Percentiles rank a stretch among this genome's conserved stretches.
Evolutionary conservation across 1,284 basidiomycete genomes (phyloP).

Genomic region (Macrocybe sp.): DNA sequence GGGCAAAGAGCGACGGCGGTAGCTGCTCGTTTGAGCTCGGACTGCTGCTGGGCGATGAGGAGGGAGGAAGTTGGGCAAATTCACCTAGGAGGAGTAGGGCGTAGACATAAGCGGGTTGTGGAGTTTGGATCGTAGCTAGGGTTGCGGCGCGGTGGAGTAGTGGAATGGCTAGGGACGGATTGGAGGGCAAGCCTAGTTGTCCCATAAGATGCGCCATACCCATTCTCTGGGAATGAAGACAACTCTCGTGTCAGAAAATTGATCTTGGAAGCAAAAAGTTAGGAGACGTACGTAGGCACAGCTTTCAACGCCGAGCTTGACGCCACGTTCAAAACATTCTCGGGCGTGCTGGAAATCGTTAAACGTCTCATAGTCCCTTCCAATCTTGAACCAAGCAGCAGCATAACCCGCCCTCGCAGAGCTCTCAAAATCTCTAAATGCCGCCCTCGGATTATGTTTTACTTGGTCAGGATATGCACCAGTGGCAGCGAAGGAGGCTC

Average conservation of each 20-base stretch:
- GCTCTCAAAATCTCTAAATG: constrained; percentile 86
- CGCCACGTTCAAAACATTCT: constrained; percentile 82
- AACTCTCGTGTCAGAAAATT: constrained; percentile 4
- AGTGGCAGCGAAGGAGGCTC: constrained; percentile 66
- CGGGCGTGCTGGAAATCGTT: constrained; percentile 66
- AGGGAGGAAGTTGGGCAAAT: constrained; percentile 55
- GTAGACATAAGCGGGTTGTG: constrained; percentile 84
- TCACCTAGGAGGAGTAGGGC: constrained; percentile 83
- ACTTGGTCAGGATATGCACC: constrained; percentile 63
- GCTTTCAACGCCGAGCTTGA: constrained; percentile 64
- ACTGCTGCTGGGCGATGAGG: too few species aligned
- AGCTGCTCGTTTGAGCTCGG: constrained; percentile 20
- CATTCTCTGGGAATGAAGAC: constrained; percentile 52
- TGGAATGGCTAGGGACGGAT: constrained; percentile 57
- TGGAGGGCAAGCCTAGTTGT: constrained; percentile 66
- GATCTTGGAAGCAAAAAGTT: constrained; percentile 1
- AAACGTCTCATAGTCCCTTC: constrained; percentile 87
- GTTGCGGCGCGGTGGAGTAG: constrained; percentile 78
- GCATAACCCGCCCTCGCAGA: constrained; percentile 71
- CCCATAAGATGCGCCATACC: constrained; percentile 90
- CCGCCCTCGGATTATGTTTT: constrained; percentile 66
- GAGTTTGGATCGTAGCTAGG: constrained; percentile 67
- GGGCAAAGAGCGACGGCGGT: constrained; percentile 46
- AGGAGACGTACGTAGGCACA: constrained; percentile 68
- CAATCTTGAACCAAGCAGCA: constrained; percentile 85